Evolutionary conservation across 805 yeast species (phyloP).

Genomic region (Candida xyloterini): DNA sequence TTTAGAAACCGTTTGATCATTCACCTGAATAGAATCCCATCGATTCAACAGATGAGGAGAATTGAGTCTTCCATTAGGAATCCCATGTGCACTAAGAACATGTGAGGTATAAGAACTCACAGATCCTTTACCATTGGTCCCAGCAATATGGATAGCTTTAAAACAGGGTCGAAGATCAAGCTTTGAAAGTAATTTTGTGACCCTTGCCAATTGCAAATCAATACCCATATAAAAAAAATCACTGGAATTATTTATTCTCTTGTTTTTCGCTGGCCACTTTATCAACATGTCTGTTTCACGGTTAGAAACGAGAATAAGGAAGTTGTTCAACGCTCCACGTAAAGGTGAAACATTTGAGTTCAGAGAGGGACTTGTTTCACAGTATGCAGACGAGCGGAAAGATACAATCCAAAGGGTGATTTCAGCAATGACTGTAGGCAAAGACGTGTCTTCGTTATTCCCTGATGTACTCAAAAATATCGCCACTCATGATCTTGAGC

Average conservation of each 20-base stretch:
- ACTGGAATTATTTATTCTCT: constrained; percentile 1
- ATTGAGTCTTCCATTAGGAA: constrained; percentile 74
- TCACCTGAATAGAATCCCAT: constrained; percentile 72
- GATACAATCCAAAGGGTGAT: constrained; percentile 96
- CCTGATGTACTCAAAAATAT: constrained; percentile 96
- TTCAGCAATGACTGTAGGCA: constrained; percentile 97
- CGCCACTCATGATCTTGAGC: constrained; percentile 95
- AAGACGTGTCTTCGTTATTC: constrained; percentile 89
- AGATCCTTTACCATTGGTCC: constrained; percentile 97
- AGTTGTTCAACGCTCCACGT: constrained; percentile 55
- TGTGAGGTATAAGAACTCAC: constrained; percentile 79
- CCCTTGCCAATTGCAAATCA: constrained; percentile 56
- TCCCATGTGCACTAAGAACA: constrained; percentile 46
- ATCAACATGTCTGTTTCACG: constrained; percentile 24
- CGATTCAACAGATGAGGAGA: constrained; percentile 79
- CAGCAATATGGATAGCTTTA: constrained; percentile 85
- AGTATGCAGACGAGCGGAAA: constrained; percentile 89
- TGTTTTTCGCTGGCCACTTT: constrained; percentile 6
- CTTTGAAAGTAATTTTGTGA: constrained; percentile 40
- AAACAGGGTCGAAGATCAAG: constrained; percentile 72
- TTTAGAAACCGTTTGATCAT: constrained; percentile 53
- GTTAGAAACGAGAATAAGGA: constrained; percentile 50
- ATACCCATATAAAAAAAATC: constrained; percentile 44
- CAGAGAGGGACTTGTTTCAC: constrained; percentile 86
- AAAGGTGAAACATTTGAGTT: constrained; percentile 87